Conservation (phyloP, 78 protist genomes). For the Dictyostelium citrinum region DNA sequence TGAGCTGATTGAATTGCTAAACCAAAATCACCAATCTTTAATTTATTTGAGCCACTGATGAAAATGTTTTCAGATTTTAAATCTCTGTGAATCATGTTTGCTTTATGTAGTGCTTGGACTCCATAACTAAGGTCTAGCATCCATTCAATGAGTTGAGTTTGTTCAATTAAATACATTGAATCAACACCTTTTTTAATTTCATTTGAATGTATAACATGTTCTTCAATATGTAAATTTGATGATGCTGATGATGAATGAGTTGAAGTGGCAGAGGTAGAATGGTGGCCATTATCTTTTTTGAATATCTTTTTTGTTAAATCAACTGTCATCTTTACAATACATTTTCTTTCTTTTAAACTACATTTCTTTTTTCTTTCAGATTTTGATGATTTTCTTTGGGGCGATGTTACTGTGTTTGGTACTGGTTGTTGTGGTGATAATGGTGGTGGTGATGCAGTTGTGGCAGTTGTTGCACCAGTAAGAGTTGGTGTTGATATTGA, state of each 20-base stretch:
- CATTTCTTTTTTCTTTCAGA: not conserved
- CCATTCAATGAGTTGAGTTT: slow-evolving; percentile 36
- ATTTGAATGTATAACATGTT: slow-evolving; percentile 1
- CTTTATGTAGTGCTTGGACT: slow-evolving; percentile 50
- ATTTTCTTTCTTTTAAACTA: slow-evolving; percentile 1
- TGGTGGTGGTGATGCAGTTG: not conserved
- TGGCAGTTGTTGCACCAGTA: not conserved
- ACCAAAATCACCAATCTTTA: slow-evolving; percentile 74
- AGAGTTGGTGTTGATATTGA: not conserved
- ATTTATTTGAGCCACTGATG: not conserved
- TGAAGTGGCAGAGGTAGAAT: not conserved
- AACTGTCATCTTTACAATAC: slow-evolving; percentile 5
- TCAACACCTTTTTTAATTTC: not conserved
- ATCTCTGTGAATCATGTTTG: slow-evolving; percentile 43
- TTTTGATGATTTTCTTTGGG: not conserved
- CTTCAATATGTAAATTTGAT: not conserved
- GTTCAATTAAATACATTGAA: slow-evolving; percentile 5
- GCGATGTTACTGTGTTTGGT: not conserved
- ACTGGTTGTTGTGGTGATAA: not conserved
- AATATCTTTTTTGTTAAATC: slow-evolving; percentile 16
- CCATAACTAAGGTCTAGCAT: slow-evolving; percentile 5
- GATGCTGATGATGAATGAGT: not conserved
- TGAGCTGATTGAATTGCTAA: not conserved
- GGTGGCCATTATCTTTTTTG: not conserved
- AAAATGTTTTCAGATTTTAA: slow-evolving; percentile 50